A percentile compares a stretch with the other conserved stretches of the same genome.
Evolutionary conservation across 2,329 filamentous ascomycete species (phyloP).

Genomic region (Microdochium paspali): DNA sequence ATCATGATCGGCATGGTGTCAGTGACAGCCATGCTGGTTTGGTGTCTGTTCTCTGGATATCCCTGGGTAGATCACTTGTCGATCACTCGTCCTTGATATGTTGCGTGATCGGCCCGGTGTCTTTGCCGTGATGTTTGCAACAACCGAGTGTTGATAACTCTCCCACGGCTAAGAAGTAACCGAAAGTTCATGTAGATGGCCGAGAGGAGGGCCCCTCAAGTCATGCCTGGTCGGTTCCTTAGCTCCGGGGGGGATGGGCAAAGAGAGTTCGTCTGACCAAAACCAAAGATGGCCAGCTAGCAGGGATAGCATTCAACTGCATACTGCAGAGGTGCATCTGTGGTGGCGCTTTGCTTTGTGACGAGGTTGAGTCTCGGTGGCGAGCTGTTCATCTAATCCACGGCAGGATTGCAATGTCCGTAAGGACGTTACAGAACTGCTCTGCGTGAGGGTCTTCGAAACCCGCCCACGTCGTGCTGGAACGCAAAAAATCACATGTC

Average conservation of each 20-base stretch:
- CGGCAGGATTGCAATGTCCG: not conserved
- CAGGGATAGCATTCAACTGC: not conserved
- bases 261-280: not conserved
- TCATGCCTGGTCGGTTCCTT: not conserved
- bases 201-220: not conserved
- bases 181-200: not conserved
- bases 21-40: not conserved
- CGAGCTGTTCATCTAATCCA: too few relatives aligned
- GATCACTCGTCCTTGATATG: not conserved
- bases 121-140: not conserved
- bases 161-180: not conserved
- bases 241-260: not conserved
- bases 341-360: not conserved
- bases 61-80: not conserved
- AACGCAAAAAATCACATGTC: not conserved
- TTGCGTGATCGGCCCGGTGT: not conserved
- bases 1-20: slow-evolving; percentile 1
- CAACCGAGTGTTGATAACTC: not conserved
- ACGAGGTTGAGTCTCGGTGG: too few relatives aligned
- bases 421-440: not conserved
- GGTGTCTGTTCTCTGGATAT: not conserved
- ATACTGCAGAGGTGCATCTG: not conserved
- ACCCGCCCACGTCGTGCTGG: not conserved
- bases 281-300: not conserved
- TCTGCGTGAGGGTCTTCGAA: not conserved